Percentiles rank a stretch among this genome's conserved stretches.
Conservation (phyloP, 208 protist species). For the Jaenimonas drosophilae region DNA sequence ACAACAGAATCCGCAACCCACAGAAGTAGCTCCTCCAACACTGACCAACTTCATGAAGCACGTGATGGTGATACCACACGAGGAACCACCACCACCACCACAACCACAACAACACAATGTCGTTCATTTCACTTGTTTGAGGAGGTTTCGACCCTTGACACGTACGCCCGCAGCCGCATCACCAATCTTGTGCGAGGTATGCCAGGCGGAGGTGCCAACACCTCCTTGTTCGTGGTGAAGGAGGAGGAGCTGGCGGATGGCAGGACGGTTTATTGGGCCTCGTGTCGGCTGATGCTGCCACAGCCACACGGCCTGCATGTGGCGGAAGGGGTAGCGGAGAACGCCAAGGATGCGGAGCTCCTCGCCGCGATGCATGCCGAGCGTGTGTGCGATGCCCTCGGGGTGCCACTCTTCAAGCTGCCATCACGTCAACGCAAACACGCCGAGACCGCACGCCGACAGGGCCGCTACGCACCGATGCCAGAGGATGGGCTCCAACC, state of each 20-base stretch:
- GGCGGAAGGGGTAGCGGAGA: constrained; percentile 52
- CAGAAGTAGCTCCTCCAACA: no score
- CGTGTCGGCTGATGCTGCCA: constrained; percentile 36
- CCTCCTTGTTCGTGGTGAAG: constrained; percentile 30
- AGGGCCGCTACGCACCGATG: constrained; percentile 54
- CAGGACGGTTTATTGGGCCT: constrained; percentile 24
- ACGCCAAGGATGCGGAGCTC: constrained; percentile 56
- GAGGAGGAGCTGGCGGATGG: constrained; percentile 16
- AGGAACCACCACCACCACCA: no score
- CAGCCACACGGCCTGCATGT: constrained; percentile 47
- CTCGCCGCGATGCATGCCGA: constrained; percentile 84
- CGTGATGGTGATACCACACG: no score
- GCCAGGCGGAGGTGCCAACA: constrained; percentile 14
- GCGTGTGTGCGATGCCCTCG: constrained; percentile 55
- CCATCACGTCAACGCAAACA: constrained; percentile 60
- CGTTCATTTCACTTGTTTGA: constrained; percentile 8
- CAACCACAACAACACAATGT: background rate
- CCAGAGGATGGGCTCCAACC: constrained; percentile 54
- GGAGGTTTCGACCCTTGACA: constrained; percentile 42
- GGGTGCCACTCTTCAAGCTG: constrained; percentile 55
- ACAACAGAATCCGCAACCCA: no score
- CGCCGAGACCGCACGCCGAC: constrained; percentile 30
- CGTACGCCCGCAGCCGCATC: constrained; percentile 58
- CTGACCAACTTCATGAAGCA: no score
- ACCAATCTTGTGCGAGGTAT: constrained; percentile 67